Base-by-base conservation (phyloP, 2,329 filamentous ascomycete species). In the Hypoxylon sp. region DNA sequence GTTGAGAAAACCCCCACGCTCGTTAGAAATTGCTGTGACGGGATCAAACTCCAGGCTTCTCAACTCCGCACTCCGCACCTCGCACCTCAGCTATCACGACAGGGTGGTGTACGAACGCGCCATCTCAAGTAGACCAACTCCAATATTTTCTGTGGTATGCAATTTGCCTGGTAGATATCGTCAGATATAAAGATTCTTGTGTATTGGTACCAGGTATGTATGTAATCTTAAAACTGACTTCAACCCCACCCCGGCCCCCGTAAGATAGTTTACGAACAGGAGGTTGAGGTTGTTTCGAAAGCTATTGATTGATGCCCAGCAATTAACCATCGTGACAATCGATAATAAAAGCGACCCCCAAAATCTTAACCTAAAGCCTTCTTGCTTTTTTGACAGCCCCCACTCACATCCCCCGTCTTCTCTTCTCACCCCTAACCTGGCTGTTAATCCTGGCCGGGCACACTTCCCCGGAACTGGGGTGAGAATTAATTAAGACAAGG, bases 391-490 rank as follows among this genome's bases (percentile, higher is more conserved):
- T 30, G 24, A 37, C 32, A 37, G 32, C 32, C 47, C 61, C 52
- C 62, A 59, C 51, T 52, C 44, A 11, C 15, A 10, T 44, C 37
- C 53, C 47, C 37, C 37, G 13, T 37, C 7, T 26, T 19, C 44
- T 51, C 19, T 48, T 37, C 24, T n/a, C 22, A 52, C 46, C 62
- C 43, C 62, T 60, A 51, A 65, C 65, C 65, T 59, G 48, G 65
- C 57, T 51, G 65, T 54, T 51, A 68, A 68, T 68, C 65, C 54
- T 52, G 17, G 56, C 59, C 63, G 65, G 65, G 22, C 65, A 64
- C 55, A 47, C 62, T 66, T 68, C 65, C 65, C 65, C 65, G 65
- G 65, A 66, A 59, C 65, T 62, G 56, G 59, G 62, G 55, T 56
- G 17, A 47, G 17, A 44, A 54, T 54, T 55, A 52, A 28, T 53